A percentile compares a stretch with the other conserved stretches of the same genome.
These are phyloP conservation scores for Nakazawaea siamensis DNA, from an alignment of 805 yeast genomes.

Conservation along the genomic window DNA sequence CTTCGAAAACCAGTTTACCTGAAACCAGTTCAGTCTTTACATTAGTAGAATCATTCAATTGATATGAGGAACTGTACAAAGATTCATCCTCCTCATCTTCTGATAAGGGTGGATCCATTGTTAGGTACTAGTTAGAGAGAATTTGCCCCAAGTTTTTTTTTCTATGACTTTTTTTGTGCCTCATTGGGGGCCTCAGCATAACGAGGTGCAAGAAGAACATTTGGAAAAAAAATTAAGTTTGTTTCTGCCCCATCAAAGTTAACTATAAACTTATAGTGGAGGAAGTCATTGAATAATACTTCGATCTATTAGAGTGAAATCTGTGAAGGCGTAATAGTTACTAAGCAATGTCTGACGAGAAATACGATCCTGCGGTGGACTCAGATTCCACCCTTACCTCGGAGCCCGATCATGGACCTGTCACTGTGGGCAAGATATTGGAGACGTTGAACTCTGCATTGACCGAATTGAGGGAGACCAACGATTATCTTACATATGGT, in stretches of 20 bases:
- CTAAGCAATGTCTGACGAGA: not conserved
- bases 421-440: constrained; percentile 3
- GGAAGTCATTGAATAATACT: too few relatives aligned
- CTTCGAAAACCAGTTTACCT: not conserved
- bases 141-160: not conserved
- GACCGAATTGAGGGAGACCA: constrained; percentile 24
- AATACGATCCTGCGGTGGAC: not conserved
- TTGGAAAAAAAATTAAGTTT: too few relatives aligned
- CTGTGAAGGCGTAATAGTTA: too few relatives aligned
- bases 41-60: not conserved
- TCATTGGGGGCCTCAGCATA: too few relatives aligned
- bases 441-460: constrained; percentile 6
- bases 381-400: constrained; percentile 7
- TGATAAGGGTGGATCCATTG: constrained; percentile 14
- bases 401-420: not conserved
- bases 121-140: not conserved
- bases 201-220: too few relatives aligned
- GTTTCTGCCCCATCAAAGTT: too few relatives aligned
- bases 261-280: too few relatives aligned
- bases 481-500: constrained; percentile 65
- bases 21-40: not conserved
- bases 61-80: constrained; percentile 2
- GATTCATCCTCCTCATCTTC: constrained; percentile 12
- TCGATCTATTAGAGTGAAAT: not conserved
- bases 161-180: too few relatives aligned